phyloP scores from a whole-genome alignment of 1,139 yeast species.

The Saccharomyces hybrid region DNA sequence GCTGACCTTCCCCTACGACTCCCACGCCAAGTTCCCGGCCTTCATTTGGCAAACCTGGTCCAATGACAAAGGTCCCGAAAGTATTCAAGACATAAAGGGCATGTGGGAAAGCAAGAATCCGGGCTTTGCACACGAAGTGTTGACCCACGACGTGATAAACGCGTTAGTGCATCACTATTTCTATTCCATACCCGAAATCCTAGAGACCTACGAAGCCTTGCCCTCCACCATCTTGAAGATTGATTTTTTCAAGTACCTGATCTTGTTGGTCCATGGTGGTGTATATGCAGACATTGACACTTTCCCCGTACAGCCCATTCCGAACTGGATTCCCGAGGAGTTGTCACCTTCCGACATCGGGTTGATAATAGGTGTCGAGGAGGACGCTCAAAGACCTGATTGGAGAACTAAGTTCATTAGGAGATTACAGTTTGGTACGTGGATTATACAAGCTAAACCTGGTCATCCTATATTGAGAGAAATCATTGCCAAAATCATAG shows the following conservation, averaged over 20 bases:
- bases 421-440: slow-evolving; percentile 66
- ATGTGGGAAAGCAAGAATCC: slow-evolving; percentile 58
- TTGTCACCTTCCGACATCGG: slow-evolving; percentile 49
- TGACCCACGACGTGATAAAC: slow-evolving; percentile 54
- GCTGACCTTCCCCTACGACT: slow-evolving; percentile 58
- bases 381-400: slow-evolving; percentile 60
- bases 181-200: slow-evolving; percentile 53
- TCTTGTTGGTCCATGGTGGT: slow-evolving; percentile 69
- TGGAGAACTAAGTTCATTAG: slow-evolving; percentile 68
- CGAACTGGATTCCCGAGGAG: slow-evolving; percentile 44
- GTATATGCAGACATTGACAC: slow-evolving; percentile 73
- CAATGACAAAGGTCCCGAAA: slow-evolving; percentile 57
- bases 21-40: slow-evolving; percentile 61
- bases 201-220: slow-evolving; percentile 51
- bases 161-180: slow-evolving; percentile 45
- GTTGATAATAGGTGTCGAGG: slow-evolving; percentile 61
- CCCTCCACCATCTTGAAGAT: slow-evolving; percentile 64
- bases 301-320: slow-evolving; percentile 42
- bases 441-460: slow-evolving; percentile 63
- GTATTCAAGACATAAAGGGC: slow-evolving; percentile 49
- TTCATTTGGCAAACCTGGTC: slow-evolving; percentile 79
- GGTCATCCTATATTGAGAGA: slow-evolving; percentile 74
- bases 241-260: slow-evolving; percentile 66
- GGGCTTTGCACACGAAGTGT: slow-evolving; percentile 50
- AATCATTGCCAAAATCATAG: slow-evolving; percentile 56